Evolutionary conservation across 371 early-diverging fungal species (phyloP), one percentile per base, ranked within the genome.

Genomic region (Batkoa obscura): DNA sequence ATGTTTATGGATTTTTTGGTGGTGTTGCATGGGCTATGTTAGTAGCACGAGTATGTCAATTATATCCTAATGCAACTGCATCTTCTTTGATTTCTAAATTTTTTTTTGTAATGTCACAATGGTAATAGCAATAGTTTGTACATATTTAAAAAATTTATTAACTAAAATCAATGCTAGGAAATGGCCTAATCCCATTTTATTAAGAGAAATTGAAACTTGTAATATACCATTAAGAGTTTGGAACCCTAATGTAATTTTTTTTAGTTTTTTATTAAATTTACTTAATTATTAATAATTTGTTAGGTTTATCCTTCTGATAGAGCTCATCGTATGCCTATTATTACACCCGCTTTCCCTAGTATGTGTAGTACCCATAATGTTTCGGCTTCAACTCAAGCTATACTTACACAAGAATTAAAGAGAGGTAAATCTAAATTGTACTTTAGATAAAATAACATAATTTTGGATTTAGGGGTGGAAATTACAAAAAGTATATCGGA

Each of bases 301-400:
- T 37, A 80, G 72, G 59, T 89, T 0, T 88, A 96, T 71, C 82
- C 86, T 0, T 70, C 80, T 5, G 99, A 99, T 64, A 74, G 73
- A 57, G 79, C 74, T 13, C 99, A 99, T 66, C 78, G 83, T 35
- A 99, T 99, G 99, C 99, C 99, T 0, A 88, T 99, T 51, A 99
- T 99, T 59, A 99, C 99, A 10, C 99, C 99, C 4, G 98, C 97
- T 0, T 99, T 99, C 66, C 99, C 99, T 15, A 90, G 94, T 23
- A 99, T 99, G 93, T 98, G 99, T 66, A 81, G 99, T 1, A 99
- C 99, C 0, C 99, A 98, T 71, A 99, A 99, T 63, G 95, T 99
- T 8, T 86, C 90, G 0, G 71, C 71, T 41, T 95, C 96, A 1
- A 99, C 99, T 0, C 76, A 80, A 34, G 64, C 61, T 2, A 79